phyloP scores from a whole-genome alignment of 352 stramenopile genomes.

The Pythium folliculosum region DNA sequence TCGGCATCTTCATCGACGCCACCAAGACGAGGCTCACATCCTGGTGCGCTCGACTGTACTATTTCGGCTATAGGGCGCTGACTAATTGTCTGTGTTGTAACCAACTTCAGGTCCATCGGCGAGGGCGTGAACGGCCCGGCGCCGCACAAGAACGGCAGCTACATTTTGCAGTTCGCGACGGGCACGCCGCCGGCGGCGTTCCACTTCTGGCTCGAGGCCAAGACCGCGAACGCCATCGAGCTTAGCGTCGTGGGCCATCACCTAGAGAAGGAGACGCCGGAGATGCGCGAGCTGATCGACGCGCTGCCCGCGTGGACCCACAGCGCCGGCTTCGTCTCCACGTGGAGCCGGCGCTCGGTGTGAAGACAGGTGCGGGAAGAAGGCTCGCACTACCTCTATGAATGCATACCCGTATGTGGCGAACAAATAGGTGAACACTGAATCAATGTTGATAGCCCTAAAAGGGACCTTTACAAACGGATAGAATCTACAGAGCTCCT shows the following conservation, averaged over 20 bases:
- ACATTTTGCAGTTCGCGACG: slow-evolving; percentile 76
- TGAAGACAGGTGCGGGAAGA: slow-evolving; percentile 30
- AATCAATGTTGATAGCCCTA: too few relatives aligned
- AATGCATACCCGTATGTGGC: neutral
- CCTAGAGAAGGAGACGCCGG: slow-evolving; percentile 51
- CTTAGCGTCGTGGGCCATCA: slow-evolving; percentile 70
- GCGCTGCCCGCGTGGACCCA: slow-evolving; percentile 56
- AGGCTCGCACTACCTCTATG: neutral
- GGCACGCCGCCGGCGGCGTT: slow-evolving; percentile 56
- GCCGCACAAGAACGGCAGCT: slow-evolving; percentile 59
- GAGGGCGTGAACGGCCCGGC: slow-evolving; percentile 60
- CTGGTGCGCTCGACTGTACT: slow-evolving; percentile 40
- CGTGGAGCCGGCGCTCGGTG: slow-evolving; percentile 58
- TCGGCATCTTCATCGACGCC: slow-evolving; percentile 82
- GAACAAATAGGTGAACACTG: too few relatives aligned
- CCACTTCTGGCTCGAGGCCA: slow-evolving; percentile 80
- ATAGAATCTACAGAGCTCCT: neutral
- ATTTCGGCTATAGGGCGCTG: neutral
- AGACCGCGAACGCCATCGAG: slow-evolving; percentile 48
- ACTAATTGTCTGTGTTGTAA: neutral
- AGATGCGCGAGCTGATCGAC: slow-evolving; percentile 45
- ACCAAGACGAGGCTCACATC: slow-evolving; percentile 64
- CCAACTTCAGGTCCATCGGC: slow-evolving; percentile 54
- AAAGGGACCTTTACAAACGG: neutral
- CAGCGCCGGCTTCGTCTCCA: slow-evolving; percentile 49